Evolutionary conservation across 768 basidiomycete species (phyloP).

Genomic region (Hebeloma cylindrosporum): DNA sequence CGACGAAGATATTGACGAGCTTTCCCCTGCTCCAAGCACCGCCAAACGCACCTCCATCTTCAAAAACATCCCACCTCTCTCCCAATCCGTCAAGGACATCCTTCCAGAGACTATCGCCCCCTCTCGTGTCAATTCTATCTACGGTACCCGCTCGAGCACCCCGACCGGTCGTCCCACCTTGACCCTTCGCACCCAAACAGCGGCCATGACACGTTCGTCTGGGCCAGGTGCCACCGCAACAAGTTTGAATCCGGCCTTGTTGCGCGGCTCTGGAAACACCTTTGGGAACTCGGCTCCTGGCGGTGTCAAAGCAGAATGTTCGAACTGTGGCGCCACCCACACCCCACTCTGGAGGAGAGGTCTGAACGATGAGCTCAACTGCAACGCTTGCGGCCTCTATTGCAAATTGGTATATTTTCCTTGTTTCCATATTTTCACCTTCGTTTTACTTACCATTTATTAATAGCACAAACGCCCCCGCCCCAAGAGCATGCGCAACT

Average conservation of each 20-base stretch:
- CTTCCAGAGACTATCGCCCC: conserved; percentile 57
- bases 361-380: conserved; percentile 85
- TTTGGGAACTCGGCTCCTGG: conserved; percentile 46
- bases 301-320: conserved; percentile 78
- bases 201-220: conserved; percentile 49
- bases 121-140: conserved; percentile 56
- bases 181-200: conserved; percentile 57
- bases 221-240: conserved; percentile 69
- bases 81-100: conserved; percentile 41
- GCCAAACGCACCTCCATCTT: conserved; percentile 28
- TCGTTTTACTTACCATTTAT: conserved; percentile 13
- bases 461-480: conserved; percentile 82
- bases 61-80: conserved; percentile 35
- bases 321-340: conserved; percentile 86
- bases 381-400: conserved; percentile 86
- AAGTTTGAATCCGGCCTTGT: conserved; percentile 47
- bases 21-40: conserved; percentile 32
- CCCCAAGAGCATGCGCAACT: conserved; percentile 83
- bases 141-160: conserved; percentile 47
- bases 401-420: conserved; percentile 68
- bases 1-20: conserved; percentile 35
- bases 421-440: conserved; percentile 10
- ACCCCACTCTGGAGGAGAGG: conserved; percentile 87
- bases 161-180: conserved; percentile 52
- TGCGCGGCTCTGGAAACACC: conserved; percentile 29